These are phyloP conservation scores for Hygrophorus pudorinus DNA, from an alignment of 768 basidiomycete genomes.

Conservation along the genomic window DNA sequence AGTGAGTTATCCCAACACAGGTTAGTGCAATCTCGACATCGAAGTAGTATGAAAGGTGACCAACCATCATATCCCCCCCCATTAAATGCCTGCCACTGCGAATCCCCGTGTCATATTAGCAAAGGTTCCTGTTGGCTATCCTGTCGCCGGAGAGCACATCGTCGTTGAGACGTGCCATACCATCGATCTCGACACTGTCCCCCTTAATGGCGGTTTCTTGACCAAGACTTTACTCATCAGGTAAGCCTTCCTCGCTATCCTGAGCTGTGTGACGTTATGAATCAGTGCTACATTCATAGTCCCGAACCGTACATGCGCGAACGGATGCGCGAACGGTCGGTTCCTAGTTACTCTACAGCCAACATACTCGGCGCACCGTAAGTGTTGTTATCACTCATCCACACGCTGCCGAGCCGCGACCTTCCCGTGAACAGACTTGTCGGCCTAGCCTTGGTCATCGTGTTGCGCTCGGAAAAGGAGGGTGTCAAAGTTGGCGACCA, in stretches of 20 bases:
- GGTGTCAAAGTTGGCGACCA: constrained; percentile 28
- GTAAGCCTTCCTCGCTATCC: neutral
- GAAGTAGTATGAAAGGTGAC: too few relatives aligned
- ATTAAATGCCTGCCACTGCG: neutral
- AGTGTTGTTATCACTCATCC: constrained; percentile 6
- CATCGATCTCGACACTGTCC: constrained; percentile 14
- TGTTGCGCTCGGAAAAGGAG: constrained; percentile 26
- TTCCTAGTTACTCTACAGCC: constrained; percentile 12
- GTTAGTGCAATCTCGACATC: too few relatives aligned
- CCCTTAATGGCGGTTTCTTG: constrained; percentile 15
- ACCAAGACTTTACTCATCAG: constrained; percentile 14
- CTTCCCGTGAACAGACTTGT: constrained; percentile 13
- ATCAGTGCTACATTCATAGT: constrained; percentile 5
- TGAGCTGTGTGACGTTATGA: neutral
- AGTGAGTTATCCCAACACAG: too few relatives aligned
- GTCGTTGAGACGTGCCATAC: constrained; percentile 8
- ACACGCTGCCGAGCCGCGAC: neutral
- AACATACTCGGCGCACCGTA: constrained; percentile 26
- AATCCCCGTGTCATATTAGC: constrained; percentile 4
- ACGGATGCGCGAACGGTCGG: constrained; percentile 19
- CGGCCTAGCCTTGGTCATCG: constrained; percentile 31
- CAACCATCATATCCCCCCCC: too few relatives aligned
- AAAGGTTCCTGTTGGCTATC: constrained; percentile 2
- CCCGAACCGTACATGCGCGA: constrained; percentile 17
- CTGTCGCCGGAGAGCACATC: constrained; percentile 4